Evolutionary conservation across 2,329 filamentous ascomycete genomes (phyloP).

Genomic region (Aspergillus chevalieri): DNA sequence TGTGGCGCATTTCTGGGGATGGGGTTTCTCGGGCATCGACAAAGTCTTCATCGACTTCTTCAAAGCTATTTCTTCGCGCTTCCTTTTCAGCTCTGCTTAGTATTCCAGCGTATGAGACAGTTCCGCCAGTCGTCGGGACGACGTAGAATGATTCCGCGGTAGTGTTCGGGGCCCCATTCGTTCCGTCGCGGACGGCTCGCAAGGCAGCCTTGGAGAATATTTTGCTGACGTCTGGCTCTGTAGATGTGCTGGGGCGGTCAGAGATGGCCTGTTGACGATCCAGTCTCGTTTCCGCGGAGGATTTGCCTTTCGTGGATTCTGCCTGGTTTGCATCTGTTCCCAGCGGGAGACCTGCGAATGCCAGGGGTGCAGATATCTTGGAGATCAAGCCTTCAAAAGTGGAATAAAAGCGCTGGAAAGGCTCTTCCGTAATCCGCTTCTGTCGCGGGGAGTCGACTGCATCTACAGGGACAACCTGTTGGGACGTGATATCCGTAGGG

Average conservation of each 20-base stretch:
- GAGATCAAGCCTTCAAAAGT: slow-evolving; percentile 87
- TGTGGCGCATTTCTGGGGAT: slow-evolving; percentile 43
- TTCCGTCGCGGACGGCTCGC: slow-evolving; percentile 65
- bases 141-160: slow-evolving; percentile 76
- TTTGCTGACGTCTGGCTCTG: slow-evolving; percentile 70
- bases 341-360: slow-evolving; percentile 86
- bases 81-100: slow-evolving; percentile 51
- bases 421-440: slow-evolving; percentile 54
- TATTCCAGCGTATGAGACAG: slow-evolving; percentile 88
- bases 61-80: slow-evolving; percentile 41
- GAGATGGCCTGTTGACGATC: slow-evolving; percentile 35
- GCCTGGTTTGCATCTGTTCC: slow-evolving; percentile 41
- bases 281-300: slow-evolving; percentile 30
- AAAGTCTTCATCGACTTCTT: slow-evolving; percentile 77
- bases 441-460: slow-evolving; percentile 19
- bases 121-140: slow-evolving; percentile 85
- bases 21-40: slow-evolving; percentile 74
- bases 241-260: slow-evolving; percentile 33
- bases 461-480: slow-evolving; percentile 26
- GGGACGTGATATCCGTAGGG: slow-evolving; percentile 29
- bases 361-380: slow-evolving; percentile 79
- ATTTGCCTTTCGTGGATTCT: slow-evolving; percentile 24
- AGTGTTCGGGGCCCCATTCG: slow-evolving; percentile 54
- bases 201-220: slow-evolving; percentile 83
- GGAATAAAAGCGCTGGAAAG: slow-evolving; percentile 85